phyloP scores from a whole-genome alignment of 306 rosid species.

The Mimosa pudica region DNA sequence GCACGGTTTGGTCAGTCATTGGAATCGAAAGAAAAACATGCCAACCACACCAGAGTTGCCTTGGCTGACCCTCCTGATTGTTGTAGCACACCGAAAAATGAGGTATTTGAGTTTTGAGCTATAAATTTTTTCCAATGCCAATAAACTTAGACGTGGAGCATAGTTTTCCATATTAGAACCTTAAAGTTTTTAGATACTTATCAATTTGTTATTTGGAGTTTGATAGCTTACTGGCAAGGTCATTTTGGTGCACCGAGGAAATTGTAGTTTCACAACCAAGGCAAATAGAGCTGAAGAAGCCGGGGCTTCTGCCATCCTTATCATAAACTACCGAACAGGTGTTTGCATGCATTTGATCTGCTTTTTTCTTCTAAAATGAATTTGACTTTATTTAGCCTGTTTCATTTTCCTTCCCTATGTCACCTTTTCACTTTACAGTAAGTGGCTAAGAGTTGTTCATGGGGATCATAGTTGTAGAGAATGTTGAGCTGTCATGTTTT shows the following conservation, averaged over 20 bases:
- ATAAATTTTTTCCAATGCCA: conserved; percentile 17
- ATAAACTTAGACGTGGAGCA: conserved; percentile 30
- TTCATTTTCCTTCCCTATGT: conserved; percentile 10
- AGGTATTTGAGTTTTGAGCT: conserved; percentile 48
- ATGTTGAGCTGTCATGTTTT: conserved; percentile 15
- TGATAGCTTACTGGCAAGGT: conserved; percentile 81
- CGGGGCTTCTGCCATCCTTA: conserved; percentile 88
- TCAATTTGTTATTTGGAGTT: conserved; percentile 52
- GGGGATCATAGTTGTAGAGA: conserved; percentile 5
- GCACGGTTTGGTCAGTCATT: conserved; percentile 89
- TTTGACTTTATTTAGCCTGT: conserved; percentile 22
- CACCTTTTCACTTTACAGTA: conserved; percentile 20
- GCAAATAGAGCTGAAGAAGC: conserved; percentile 85
- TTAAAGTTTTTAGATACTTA: conserved; percentile 30
- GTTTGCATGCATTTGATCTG: conserved; percentile 46
- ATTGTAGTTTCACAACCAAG: conserved; percentile 92
- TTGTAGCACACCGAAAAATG: conserved; percentile 64
- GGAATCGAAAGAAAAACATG: conserved; percentile 87
- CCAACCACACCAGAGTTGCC: conserved; percentile 78
- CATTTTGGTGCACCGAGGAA: conserved; percentile 89
- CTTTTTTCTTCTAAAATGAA: conserved; percentile 11
- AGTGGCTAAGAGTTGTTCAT: conserved; percentile 10
- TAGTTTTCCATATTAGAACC: conserved; percentile 35
- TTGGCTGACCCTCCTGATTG: conserved; percentile 96
- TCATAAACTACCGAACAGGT: conserved; percentile 79